Evolutionary conservation across 2,329 filamentous ascomycete genomes (phyloP).

Genomic region (Arthrinium puccinioides): DNA sequence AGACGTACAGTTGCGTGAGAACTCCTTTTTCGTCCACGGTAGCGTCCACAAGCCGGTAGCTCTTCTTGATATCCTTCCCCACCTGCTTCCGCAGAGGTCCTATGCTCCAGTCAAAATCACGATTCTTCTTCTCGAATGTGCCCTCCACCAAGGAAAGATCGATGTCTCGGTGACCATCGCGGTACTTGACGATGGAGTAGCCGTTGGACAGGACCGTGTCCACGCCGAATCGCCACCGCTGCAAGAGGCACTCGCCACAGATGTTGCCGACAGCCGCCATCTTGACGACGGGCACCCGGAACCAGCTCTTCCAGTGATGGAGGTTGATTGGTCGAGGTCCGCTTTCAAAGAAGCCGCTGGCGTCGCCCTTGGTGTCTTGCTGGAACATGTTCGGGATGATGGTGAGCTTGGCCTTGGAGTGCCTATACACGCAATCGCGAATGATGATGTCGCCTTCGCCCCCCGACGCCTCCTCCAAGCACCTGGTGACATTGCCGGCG

Average conservation of each 20-base stretch:
- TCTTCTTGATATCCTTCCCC: constrained; percentile 37
- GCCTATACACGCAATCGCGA: constrained; percentile 47
- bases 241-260: constrained; percentile 54
- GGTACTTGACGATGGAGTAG: constrained; percentile 47
- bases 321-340: constrained; percentile 46
- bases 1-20: constrained; percentile 50
- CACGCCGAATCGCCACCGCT: constrained; percentile 42
- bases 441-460: constrained; percentile 47
- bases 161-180: constrained; percentile 27
- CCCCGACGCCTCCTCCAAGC: constrained; percentile 34
- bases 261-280: constrained; percentile 40
- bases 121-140: constrained; percentile 42
- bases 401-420: constrained; percentile 47
- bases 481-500: constrained; percentile 38
- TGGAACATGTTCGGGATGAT: constrained; percentile 49
- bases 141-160: constrained; percentile 42
- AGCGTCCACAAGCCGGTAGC: constrained; percentile 39
- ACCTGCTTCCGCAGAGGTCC: constrained; percentile 39
- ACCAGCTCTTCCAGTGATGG: constrained; percentile 60
- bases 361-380: constrained; percentile 47
- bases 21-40: constrained; percentile 29
- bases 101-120: constrained; percentile 44
- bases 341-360: constrained; percentile 53
- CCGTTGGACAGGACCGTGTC: constrained; percentile 50
- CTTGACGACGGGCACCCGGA: constrained; percentile 39